Conservation (phyloP, 169 alveolate species). For the Besnoitia besnoiti region DNA sequence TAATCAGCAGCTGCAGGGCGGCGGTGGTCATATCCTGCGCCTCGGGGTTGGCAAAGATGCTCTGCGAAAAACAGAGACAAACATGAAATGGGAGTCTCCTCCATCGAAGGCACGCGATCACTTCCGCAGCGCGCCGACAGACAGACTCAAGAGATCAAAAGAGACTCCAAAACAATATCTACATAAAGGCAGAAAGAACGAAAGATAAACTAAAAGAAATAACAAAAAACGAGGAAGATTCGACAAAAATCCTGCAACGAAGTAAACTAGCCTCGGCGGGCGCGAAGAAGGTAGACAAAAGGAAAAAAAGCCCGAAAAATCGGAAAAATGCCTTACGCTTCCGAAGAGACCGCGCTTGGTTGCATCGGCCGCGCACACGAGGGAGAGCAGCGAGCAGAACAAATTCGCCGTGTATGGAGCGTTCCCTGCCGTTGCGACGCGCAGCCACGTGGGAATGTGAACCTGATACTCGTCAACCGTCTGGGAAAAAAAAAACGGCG, state of each 20-base stretch:
- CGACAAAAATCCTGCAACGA: too few relatives aligned
- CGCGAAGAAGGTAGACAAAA: background rate
- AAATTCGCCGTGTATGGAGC: slow-evolving; percentile 48
- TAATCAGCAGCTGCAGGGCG: slow-evolving; percentile 18
- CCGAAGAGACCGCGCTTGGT: background rate
- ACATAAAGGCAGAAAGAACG: background rate
- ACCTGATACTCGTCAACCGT: slow-evolving; percentile 29
- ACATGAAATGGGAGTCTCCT: background rate
- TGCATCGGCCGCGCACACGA: background rate
- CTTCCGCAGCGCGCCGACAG: background rate
- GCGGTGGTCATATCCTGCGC: background rate
- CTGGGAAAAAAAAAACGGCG: background rate
- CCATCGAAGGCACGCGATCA: background rate
- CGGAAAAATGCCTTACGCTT: background rate
- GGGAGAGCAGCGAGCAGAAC: slow-evolving; percentile 10
- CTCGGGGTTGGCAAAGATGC: slow-evolving; percentile 9
- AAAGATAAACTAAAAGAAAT: background rate
- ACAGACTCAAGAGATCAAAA: too few relatives aligned
- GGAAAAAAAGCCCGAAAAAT: background rate
- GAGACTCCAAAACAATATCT: too few relatives aligned
- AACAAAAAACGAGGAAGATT: background rate
- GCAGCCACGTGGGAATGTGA: slow-evolving; percentile 34
- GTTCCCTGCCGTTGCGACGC: slow-evolving; percentile 40
- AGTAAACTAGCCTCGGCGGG: too few relatives aligned
- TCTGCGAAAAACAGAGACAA: background rate